Percentiles rank a stretch among this genome's conserved stretches.
Conservation (phyloP, 2,329 filamentous ascomycete species). For the Paramyrothecium sp. region DNA sequence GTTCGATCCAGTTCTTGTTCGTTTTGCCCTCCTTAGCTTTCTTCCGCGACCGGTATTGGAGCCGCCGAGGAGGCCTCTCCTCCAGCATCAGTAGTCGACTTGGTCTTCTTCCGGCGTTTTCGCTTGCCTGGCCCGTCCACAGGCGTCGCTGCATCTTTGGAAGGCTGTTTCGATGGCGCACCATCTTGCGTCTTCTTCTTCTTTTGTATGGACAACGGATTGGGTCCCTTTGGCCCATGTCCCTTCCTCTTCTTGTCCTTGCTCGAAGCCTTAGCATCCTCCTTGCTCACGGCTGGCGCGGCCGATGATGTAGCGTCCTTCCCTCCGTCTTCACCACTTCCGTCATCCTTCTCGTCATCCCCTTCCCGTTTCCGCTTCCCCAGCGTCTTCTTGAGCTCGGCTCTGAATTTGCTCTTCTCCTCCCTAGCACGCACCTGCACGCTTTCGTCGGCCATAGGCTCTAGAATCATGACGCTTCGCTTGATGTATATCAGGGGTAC, state of each 20-base stretch:
- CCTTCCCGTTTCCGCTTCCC: slow-evolving; percentile 53
- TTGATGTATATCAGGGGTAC: slow-evolving; percentile 78
- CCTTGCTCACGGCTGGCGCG: slow-evolving; percentile 3
- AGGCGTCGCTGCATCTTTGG: slow-evolving; percentile 20
- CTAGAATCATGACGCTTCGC: slow-evolving; percentile 68
- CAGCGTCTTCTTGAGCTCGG: slow-evolving; percentile 57
- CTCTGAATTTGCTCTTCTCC: slow-evolving; percentile 72
- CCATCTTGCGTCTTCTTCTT: slow-evolving; percentile 48
- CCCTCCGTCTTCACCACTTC: slow-evolving; percentile 5
- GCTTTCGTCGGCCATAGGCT: slow-evolving; percentile 71
- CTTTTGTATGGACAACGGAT: slow-evolving; percentile 71
- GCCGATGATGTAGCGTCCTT: slow-evolving; percentile 7
- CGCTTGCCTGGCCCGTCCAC: slow-evolving; percentile 25
- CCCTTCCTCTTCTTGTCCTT: slow-evolving; percentile 56
- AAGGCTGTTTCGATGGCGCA: slow-evolving; percentile 19
- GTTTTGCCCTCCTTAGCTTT: slow-evolving; percentile 12
- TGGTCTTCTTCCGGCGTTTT: slow-evolving; percentile 28
- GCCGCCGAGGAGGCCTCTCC: slow-evolving; percentile 7
- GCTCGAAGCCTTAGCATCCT: slow-evolving; percentile 8
- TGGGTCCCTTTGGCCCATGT: slow-evolving; percentile 66
- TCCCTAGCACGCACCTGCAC: slow-evolving; percentile 62
- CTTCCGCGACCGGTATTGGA: slow-evolving; percentile 11
- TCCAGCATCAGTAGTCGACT: slow-evolving; percentile 15
- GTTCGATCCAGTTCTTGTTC: background rate
- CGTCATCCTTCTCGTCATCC: slow-evolving; percentile 33